Conservation (phyloP, 2,329 filamentous ascomycete species). For the Penicillium occitanis region DNA sequence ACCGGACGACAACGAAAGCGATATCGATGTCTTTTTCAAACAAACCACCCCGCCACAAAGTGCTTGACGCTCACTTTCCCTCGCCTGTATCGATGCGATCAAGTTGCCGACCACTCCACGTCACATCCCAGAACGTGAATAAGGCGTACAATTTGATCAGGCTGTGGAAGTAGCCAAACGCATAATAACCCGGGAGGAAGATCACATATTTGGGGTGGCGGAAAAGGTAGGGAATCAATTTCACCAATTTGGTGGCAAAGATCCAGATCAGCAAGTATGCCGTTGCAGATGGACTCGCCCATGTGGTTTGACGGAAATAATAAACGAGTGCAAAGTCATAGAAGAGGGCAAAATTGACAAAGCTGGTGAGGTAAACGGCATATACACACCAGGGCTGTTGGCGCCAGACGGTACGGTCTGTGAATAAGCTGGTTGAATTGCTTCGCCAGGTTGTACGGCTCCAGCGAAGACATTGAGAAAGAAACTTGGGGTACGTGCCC, state of each 20-base stretch:
- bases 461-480: conserved; percentile 58
- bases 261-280: conserved; percentile 48
- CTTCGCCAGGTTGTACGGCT: conserved; percentile 59
- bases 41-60: not conserved
- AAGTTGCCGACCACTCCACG: conserved; percentile 47
- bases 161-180: conserved; percentile 60
- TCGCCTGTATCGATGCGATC: not conserved
- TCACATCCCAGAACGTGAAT: conserved; percentile 52
- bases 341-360: conserved; percentile 58
- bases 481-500: conserved; percentile 53
- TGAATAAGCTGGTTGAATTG: conserved; percentile 52
- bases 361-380: conserved; percentile 55
- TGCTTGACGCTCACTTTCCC: not conserved
- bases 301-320: conserved; percentile 29
- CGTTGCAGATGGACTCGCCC: conserved; percentile 16
- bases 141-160: conserved; percentile 59
- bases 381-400: conserved; percentile 56
- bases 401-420: conserved; percentile 40
- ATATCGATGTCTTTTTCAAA: not conserved
- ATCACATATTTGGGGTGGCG: conserved; percentile 54
- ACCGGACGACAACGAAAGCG: not conserved
- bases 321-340: conserved; percentile 51
- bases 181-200: conserved; percentile 52
- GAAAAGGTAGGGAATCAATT: conserved; percentile 55
- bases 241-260: conserved; percentile 57